Conservation (phyloP, 1,139 yeast species). For the Meyerozyma sp. region DNA sequence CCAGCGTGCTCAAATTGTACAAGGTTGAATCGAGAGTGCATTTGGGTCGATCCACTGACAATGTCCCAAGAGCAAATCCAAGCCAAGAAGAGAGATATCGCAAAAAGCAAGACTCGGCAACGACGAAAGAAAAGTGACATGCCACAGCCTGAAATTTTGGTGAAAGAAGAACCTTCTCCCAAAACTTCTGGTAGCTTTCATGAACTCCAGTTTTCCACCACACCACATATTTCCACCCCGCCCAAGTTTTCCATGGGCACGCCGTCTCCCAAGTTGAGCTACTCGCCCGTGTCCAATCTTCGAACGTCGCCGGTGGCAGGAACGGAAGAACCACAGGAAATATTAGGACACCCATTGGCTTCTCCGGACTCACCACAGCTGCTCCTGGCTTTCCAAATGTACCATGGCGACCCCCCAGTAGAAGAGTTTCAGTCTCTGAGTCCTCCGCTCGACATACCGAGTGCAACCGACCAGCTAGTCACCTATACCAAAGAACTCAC, state of each 20-base stretch:
- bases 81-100: constrained; percentile 20
- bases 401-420: background rate
- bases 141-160: background rate
- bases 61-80: constrained; percentile 25
- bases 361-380: background rate
- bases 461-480: background rate
- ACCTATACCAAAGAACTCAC: background rate
- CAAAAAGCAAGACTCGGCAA: constrained; percentile 8
- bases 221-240: background rate
- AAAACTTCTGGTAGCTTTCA: background rate
- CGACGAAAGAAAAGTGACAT: background rate
- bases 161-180: background rate
- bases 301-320: background rate
- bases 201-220: background rate
- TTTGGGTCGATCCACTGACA: constrained; percentile 27
- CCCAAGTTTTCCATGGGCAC: background rate
- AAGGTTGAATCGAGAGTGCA: constrained; percentile 13
- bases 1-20: constrained; percentile 7
- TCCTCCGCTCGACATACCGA: background rate
- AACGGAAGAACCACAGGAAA: background rate
- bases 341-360: background rate
- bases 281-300: background rate
- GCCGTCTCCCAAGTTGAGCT: background rate
- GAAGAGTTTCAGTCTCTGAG: background rate
- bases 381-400: background rate